Evolutionary conservation across 2,329 filamentous ascomycete species (phyloP).

Genomic region (Atkinsonella texensis): DNA sequence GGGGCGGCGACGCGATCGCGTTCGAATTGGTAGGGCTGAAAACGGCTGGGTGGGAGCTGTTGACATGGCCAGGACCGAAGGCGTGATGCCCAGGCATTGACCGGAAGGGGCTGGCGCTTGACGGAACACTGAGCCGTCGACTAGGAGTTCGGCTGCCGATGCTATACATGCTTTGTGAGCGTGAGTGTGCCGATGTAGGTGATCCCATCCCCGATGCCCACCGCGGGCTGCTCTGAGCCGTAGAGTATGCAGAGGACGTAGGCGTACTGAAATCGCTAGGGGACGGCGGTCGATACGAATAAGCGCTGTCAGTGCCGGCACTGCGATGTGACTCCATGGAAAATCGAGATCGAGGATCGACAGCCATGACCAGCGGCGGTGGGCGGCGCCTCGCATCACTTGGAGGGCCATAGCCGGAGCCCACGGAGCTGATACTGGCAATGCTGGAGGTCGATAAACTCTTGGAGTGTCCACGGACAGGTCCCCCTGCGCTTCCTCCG

Average conservation of each 20-base stretch:
- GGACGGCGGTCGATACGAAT: conserved; percentile 51
- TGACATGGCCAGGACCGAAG: conserved; percentile 39
- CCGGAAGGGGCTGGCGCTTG: conserved; percentile 62
- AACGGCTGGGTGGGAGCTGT: conserved; percentile 42
- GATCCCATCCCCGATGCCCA: conserved; percentile 59
- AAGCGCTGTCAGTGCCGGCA: conserved; percentile 50
- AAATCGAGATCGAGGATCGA: conserved; percentile 54
- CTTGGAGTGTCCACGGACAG: conserved; percentile 72
- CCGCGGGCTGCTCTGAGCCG: conserved; percentile 62
- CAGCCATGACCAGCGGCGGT: conserved; percentile 71
- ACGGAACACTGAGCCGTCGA: conserved; percentile 73
- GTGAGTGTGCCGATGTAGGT: conserved; percentile 56
- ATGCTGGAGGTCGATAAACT: conserved; percentile 80
- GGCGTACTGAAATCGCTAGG: conserved; percentile 71
- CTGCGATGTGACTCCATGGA: conserved; percentile 58
- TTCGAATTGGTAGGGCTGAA: conserved; percentile 47
- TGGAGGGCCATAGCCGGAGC: conserved; percentile 53
- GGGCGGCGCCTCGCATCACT: conserved; percentile 62
- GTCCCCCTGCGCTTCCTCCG: conserved; percentile 57
- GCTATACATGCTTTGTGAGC: conserved; percentile 60
- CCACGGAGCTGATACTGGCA: conserved; percentile 54
- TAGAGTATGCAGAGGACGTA: conserved; percentile 72
- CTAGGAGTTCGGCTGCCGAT: conserved; percentile 52
- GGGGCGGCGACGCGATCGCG: conserved; percentile 55
- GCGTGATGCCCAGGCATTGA: conserved; percentile 47